Evolutionary conservation across 2,329 filamentous ascomycete species (phyloP).

Genomic region (Phaeosphaeria sp.): DNA sequence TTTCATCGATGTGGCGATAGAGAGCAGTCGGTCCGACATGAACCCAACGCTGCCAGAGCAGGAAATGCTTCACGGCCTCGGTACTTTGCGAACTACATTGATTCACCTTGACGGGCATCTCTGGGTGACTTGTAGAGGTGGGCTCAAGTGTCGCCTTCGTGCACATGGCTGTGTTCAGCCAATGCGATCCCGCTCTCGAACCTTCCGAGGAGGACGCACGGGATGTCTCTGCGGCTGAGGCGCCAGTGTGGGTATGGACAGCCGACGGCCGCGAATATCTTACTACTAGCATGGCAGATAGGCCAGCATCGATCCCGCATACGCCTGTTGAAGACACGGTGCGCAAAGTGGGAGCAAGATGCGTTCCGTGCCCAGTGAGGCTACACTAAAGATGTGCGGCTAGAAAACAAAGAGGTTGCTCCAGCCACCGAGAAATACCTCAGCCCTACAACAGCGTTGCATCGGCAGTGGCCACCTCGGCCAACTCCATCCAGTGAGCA

Average conservation of each 20-base stretch:
- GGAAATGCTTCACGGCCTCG: neutral
- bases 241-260: slow-evolving; percentile 1
- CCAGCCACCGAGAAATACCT: slow-evolving; percentile 9
- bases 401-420: neutral
- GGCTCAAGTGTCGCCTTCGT: neutral
- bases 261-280: slow-evolving; percentile 5
- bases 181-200: neutral
- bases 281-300: slow-evolving; percentile 2
- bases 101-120: neutral
- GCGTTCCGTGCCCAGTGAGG: neutral
- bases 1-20: neutral
- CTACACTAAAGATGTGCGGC: neutral
- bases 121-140: neutral
- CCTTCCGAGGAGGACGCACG: slow-evolving; percentile 1
- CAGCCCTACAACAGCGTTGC: slow-evolving; percentile 5
- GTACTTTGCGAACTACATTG: neutral
- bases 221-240: slow-evolving; percentile 5
- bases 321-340: neutral
- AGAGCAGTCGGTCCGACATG: neutral
- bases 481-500: neutral
- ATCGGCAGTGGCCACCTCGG: neutral
- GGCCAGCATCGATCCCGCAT: slow-evolving; percentile 1
- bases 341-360: neutral
- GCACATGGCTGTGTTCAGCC: neutral
- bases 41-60: too few species aligned